Evolutionary conservation across 768 basidiomycete genomes (phyloP), one percentile per base, ranked within the genome.

Genomic region (Agaricus subrufescens): DNA sequence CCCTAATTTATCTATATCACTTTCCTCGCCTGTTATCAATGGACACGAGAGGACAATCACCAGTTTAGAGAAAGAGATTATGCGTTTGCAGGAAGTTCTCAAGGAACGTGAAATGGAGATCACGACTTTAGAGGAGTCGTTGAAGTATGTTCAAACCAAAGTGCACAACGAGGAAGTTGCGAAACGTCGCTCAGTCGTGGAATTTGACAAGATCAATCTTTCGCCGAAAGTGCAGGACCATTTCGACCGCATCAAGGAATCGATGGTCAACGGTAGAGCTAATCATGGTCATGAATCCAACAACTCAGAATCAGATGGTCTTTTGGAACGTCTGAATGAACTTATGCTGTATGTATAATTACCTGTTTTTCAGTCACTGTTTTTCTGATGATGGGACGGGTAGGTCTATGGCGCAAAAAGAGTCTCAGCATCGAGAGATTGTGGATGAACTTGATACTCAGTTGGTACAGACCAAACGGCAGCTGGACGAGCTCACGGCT

Each of bases 341-440:
- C 81, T 98, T 14, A 96, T 98, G 93, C 75, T 88, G 91, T 95
- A 65, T 63, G 91, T 73, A 11, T 19, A 43, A 45, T 23, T 34
- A 45, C 30, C 52, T 19, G 30, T 37, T 31, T 42, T 3, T 8
- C 25, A 19, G 19, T 45, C 45, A 3, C 31, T 54, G 47, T 62
- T 58, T 42, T 49, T 46, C 45, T 27, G 58, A 56, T 37, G 64
- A 58, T 58, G 9, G 40, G 19, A 8, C 46, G 45, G 63, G 11
- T 57, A 97, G 94, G 60, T 92, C 96, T 2, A 98, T 98, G 96
- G 95, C 95, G 2, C 88, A 91, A 73, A 98, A 98, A 68, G 97
- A 99, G 69, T 88, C 91, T 3, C 77, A 85, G 34, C 96, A 98
- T 67, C 83, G 84, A 37, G 91, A 96, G 65, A 67, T 81, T 25